A percentile compares a stretch with the other conserved stretches of the same genome.
Conservation (phyloP, 345 rosid species). For the Limnanthes douglasii region DNA sequence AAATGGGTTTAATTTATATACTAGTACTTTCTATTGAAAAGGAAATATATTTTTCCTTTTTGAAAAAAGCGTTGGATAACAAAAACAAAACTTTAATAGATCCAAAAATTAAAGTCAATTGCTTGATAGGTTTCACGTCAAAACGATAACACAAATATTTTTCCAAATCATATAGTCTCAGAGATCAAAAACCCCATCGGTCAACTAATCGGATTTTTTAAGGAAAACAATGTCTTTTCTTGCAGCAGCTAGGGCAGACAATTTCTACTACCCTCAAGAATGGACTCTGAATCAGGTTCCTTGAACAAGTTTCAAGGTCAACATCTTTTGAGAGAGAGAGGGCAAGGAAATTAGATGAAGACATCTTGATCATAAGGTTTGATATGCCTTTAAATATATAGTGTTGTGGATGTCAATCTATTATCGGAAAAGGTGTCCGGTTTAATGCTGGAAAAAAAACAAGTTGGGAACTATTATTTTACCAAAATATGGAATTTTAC, state of each 20-base stretch:
- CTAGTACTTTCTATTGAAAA: too few relatives aligned
- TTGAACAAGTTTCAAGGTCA: slow-evolving; percentile 73
- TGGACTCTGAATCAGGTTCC: slow-evolving; percentile 55
- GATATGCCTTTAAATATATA: slow-evolving; percentile 71
- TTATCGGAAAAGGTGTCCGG: slow-evolving; percentile 80
- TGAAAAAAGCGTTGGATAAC: too few relatives aligned
- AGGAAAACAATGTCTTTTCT: too few relatives aligned
- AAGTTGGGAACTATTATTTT: slow-evolving; percentile 76
- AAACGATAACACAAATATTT: too few relatives aligned
- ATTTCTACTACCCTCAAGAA: slow-evolving; percentile 73
- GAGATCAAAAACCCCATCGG: too few relatives aligned
- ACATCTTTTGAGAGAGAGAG: slow-evolving; percentile 65
- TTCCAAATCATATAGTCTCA: too few relatives aligned
- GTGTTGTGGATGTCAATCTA: slow-evolving; percentile 75
- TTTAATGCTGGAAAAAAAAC: slow-evolving; percentile 76
- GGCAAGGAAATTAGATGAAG: slow-evolving; percentile 61
- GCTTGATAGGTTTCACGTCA: too few relatives aligned
- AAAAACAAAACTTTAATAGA: too few relatives aligned
- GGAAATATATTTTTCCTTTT: too few relatives aligned
- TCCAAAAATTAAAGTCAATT: too few relatives aligned
- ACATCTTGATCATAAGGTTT: slow-evolving; percentile 68
- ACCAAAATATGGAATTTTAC: slow-evolving; percentile 80
- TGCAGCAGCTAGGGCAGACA: slow-evolving; percentile 77
- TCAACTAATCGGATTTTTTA: too few relatives aligned
- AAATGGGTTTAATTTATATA: too few relatives aligned